Percentiles rank a stretch among this genome's conserved stretches.
phyloP scores from a whole-genome alignment of 768 basidiomycete genomes.

The Mycena chlorophos region DNA sequence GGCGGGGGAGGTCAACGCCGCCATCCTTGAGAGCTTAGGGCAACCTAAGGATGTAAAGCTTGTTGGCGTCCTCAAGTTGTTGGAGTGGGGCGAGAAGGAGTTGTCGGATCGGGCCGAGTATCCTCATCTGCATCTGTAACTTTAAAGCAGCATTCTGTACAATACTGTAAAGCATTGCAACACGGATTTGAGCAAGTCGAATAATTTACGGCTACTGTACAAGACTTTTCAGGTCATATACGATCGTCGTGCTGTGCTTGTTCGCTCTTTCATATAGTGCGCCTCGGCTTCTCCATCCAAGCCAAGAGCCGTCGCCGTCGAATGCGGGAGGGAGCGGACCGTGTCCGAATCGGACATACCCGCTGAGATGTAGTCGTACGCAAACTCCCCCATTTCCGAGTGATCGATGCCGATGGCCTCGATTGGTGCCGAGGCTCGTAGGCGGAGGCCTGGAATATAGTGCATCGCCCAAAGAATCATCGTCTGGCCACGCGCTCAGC shows the following conservation, averaged over 20 bases:
- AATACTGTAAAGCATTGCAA: neutral
- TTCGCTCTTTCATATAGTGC: conserved; percentile 21
- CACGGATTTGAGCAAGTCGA: neutral
- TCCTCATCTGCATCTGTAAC: conserved; percentile 40
- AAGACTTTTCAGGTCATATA: neutral
- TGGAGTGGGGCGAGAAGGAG: conserved; percentile 86
- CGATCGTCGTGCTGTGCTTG: neutral
- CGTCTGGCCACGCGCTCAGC: conserved; percentile 42
- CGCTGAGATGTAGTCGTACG: conserved; percentile 78
- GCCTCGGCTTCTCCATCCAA: conserved; percentile 15
- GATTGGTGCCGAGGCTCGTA: conserved; percentile 64
- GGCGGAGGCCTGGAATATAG: conserved; percentile 73
- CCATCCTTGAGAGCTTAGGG: conserved; percentile 88
- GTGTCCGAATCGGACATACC: conserved; percentile 50
- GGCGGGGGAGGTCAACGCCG: conserved; percentile 94
- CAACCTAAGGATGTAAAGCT: conserved; percentile 94
- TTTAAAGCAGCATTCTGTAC: neutral
- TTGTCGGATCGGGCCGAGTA: conserved; percentile 78
- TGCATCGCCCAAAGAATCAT: conserved; percentile 89
- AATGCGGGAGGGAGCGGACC: conserved; percentile 6
- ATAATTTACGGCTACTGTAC: neutral
- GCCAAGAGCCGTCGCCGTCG: conserved; percentile 17
- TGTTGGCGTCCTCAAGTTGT: conserved; percentile 74
- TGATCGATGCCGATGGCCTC: conserved; percentile 89
- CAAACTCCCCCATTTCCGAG: conserved; percentile 85